Conservation (phyloP, 495 filamentous ascomycete genomes). For the Glarea lozoyensis region DNA sequence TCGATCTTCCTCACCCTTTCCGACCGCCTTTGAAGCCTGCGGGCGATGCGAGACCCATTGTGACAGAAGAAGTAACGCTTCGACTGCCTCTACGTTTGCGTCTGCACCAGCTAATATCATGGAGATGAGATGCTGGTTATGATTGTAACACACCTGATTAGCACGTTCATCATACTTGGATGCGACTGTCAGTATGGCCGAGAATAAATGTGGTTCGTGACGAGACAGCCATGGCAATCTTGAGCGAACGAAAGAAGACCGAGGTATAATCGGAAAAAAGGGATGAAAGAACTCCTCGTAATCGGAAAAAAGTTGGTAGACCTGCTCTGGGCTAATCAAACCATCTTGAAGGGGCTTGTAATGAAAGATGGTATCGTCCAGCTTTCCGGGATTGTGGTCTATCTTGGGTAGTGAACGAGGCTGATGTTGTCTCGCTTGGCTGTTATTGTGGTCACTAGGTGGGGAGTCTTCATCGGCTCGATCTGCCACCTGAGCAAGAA, state of each 20-base stretch:
- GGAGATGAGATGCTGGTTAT: slow-evolving; percentile 55
- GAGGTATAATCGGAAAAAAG: slow-evolving; percentile 51
- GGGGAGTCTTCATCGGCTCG: slow-evolving; percentile 20
- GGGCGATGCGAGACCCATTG: slow-evolving; percentile 58
- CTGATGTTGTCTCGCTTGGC: slow-evolving; percentile 3
- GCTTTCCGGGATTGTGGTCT: slow-evolving; percentile 5
- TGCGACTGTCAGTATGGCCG: slow-evolving; percentile 52
- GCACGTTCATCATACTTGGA: slow-evolving; percentile 51
- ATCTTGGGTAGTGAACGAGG: background rate
- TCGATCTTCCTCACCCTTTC: slow-evolving; percentile 56
- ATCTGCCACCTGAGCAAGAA: slow-evolving; percentile 37
- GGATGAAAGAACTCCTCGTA: slow-evolving; percentile 45
- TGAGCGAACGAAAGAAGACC: slow-evolving; percentile 40
- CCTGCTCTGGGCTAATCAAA: slow-evolving; percentile 13
- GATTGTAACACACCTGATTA: slow-evolving; percentile 51
- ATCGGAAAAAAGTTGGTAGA: slow-evolving; percentile 17
- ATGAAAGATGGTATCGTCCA: slow-evolving; percentile 14
- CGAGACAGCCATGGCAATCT: slow-evolving; percentile 36
- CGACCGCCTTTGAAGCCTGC: slow-evolving; percentile 43
- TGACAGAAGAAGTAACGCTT: slow-evolving; percentile 51
- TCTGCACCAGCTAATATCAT: slow-evolving; percentile 50
- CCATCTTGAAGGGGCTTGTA: slow-evolving; percentile 20
- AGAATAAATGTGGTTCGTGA: slow-evolving; percentile 50
- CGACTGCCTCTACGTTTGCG: slow-evolving; percentile 55
- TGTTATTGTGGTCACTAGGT: slow-evolving; percentile 8